Conservation (phyloP, 73 alveolate genomes). For the Paraurostyla sp. region DNA sequence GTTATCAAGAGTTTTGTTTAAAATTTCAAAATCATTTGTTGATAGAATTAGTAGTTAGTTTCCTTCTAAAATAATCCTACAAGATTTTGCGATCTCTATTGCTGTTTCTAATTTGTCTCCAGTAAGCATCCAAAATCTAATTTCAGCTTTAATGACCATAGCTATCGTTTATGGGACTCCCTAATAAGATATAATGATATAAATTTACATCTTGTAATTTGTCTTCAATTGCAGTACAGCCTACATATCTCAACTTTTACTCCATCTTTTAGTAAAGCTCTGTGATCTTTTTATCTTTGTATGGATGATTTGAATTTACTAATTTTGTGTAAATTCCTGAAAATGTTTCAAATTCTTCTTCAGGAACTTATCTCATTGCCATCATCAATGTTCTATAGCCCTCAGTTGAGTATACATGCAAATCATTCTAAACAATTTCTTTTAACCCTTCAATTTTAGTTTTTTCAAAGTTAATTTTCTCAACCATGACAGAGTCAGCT, state of each 20-base stretch:
- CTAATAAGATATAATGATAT: background rate
- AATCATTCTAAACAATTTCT: background rate
- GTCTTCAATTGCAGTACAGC: conserved; percentile 92
- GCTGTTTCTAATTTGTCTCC: conserved; percentile 95
- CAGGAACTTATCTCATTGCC: conserved; percentile 53
- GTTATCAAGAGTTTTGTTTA: background rate
- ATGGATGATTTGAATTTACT: conserved; percentile 6
- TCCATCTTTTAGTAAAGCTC: conserved; percentile 53
- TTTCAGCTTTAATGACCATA: conserved; percentile 82
- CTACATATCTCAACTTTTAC: conserved; percentile 36
- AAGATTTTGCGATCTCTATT: conserved; percentile 89
- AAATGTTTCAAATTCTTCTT: background rate
- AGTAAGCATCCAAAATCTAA: conserved; percentile 92
- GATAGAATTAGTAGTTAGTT: background rate
- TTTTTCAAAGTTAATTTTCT: conserved; percentile 63
- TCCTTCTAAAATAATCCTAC: conserved; percentile 77
- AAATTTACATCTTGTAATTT: conserved; percentile 83
- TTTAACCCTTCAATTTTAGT: background rate
- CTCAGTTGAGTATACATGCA: conserved; percentile 44
- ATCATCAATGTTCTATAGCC: conserved; percentile 71
- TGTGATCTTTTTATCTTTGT: conserved; percentile 32
- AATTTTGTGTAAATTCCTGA: background rate
- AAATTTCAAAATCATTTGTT: conserved; percentile 46
- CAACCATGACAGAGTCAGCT: conserved; percentile 93
- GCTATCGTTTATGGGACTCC: conserved; percentile 93